phyloP scores from a whole-genome alignment of 23 red algal genomes.

The Agarophyton chilense region DNA sequence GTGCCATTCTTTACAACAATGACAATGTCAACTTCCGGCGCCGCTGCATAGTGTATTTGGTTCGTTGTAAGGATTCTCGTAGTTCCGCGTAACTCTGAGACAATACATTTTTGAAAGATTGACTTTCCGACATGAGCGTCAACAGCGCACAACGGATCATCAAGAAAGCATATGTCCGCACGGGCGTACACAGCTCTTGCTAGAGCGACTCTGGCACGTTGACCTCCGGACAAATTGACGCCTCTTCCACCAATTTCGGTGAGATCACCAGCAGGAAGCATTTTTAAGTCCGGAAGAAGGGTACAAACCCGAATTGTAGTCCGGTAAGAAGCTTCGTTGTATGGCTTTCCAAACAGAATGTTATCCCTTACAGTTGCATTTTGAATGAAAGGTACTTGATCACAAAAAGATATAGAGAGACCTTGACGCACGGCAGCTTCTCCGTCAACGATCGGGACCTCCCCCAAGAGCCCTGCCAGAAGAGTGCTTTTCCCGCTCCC shows the following conservation, averaged over 20 bases:
- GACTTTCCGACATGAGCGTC: slow-evolving; percentile 82
- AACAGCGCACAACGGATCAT: slow-evolving; percentile 81
- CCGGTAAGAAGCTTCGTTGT: slow-evolving; percentile 50
- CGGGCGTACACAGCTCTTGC: slow-evolving; percentile 83
- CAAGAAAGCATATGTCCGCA: slow-evolving; percentile 82
- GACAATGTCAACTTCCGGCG: slow-evolving; percentile 74
- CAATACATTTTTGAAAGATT: slow-evolving; percentile 84
- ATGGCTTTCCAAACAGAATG: slow-evolving; percentile 78
- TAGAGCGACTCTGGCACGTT: slow-evolving; percentile 71
- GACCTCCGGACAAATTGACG: slow-evolving; percentile 80
- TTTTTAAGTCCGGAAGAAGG: slow-evolving; percentile 66
- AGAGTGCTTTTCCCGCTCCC: slow-evolving; percentile 84
- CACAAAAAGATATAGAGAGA: slow-evolving; percentile 70
- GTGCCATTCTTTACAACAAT: slow-evolving; percentile 58
- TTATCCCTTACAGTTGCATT: slow-evolving; percentile 84
- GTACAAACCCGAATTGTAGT: slow-evolving; percentile 32
- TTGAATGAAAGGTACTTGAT: slow-evolving; percentile 81
- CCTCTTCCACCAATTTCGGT: slow-evolving; percentile 83
- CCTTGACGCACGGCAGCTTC: slow-evolving; percentile 42
- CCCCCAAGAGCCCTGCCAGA: slow-evolving; percentile 68
- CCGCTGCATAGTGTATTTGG: slow-evolving; percentile 63
- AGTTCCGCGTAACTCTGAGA: slow-evolving; percentile 34
- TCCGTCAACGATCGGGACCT: slow-evolving; percentile 63
- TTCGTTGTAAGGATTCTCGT: slow-evolving; percentile 79
- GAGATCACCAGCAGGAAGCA: slow-evolving; percentile 76